These are phyloP conservation scores for Sporothrix protearum DNA, from an alignment of 2,329 filamentous ascomycete genomes.

Conservation along the genomic window DNA sequence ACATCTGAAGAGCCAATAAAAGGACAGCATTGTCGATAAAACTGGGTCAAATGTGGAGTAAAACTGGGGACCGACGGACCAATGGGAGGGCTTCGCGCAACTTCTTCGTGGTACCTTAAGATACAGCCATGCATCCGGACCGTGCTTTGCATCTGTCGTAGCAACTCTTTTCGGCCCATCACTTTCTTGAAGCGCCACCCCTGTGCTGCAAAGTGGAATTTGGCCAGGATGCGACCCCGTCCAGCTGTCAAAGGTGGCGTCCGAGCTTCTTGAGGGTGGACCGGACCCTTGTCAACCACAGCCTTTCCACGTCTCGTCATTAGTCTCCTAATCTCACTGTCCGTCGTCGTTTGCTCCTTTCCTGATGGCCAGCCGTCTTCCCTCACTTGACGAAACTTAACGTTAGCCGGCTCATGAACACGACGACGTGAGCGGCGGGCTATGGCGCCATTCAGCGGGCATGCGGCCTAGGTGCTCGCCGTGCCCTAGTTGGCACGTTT, in stretches of 20 bases:
- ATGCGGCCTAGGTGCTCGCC: background rate
- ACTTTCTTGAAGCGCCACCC: background rate
- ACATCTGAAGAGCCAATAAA: too few relatives aligned
- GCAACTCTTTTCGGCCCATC: background rate
- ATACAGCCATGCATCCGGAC: background rate
- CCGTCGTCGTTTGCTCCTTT: background rate
- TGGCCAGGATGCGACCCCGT: background rate
- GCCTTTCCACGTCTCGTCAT: background rate
- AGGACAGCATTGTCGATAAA: too few relatives aligned
- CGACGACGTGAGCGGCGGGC: background rate
- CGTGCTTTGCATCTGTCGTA: background rate
- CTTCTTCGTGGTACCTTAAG: too few relatives aligned
- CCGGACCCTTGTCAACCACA: background rate
- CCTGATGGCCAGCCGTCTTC: background rate
- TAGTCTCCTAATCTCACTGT: background rate
- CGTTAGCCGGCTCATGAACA: background rate
- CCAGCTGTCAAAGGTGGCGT: background rate
- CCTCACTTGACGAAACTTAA: background rate
- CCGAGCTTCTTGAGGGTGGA: background rate
- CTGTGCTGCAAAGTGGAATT: constrained; percentile 3
- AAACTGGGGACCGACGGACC: too few relatives aligned
- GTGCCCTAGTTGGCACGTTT: background rate
- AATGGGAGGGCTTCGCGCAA: too few relatives aligned
- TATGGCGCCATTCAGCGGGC: background rate
- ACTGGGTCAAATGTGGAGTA: too few relatives aligned